Evolutionary conservation across 2,329 filamentous ascomycete genomes (phyloP), one percentile per base, ranked within the genome.

Genomic region (Aspergillus aculeatinus): DNA sequence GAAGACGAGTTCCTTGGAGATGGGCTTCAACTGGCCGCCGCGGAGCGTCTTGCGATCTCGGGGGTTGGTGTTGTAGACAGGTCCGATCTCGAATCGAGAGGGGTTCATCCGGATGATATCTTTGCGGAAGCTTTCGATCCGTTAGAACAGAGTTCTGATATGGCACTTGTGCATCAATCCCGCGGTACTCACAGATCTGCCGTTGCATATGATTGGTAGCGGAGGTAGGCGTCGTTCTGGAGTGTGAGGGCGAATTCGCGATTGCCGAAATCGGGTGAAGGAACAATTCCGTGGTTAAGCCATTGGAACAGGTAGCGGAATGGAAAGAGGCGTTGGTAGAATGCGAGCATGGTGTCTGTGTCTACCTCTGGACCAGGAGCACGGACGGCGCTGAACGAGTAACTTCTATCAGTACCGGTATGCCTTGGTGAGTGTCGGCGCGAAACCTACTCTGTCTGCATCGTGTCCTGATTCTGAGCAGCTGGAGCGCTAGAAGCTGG

Each of bases 241-340:
- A 98, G 83, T 1, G 93, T 96, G 72, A 98, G 94, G 19, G 95
- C 93, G 74, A 99, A 98, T 76, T 99, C 95, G 72, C 95, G 89
- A 74, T 98, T 91, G 29, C 83, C 87, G 79, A 98, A 98, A 77
- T 98, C 93, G 65, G 88, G 89, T 4, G 89, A 89, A 0, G 95
- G 93, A 6, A 87, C 87, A 6, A 92, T 89, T 57, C 91, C 91
- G 77, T 98, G 95, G 73, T 98, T 99, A 51, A 99, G 86, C 95
- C 95, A 99, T 76, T 97, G 93, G 78, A 97, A 99, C 21, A 98
- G 87, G 63, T 91, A 89, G 61, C 93, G 87, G 83, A 96, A 99
- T 4, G 95, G 95, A 70, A 98, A 98, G 42, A 99, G 83, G 51
- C 95, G 91, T 72, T 96, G 91, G 75, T 99, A 99, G 80, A 97